phyloP scores from a whole-genome alignment of 2,329 filamentous ascomycete species.

The Chaetomiaceae sp. region DNA sequence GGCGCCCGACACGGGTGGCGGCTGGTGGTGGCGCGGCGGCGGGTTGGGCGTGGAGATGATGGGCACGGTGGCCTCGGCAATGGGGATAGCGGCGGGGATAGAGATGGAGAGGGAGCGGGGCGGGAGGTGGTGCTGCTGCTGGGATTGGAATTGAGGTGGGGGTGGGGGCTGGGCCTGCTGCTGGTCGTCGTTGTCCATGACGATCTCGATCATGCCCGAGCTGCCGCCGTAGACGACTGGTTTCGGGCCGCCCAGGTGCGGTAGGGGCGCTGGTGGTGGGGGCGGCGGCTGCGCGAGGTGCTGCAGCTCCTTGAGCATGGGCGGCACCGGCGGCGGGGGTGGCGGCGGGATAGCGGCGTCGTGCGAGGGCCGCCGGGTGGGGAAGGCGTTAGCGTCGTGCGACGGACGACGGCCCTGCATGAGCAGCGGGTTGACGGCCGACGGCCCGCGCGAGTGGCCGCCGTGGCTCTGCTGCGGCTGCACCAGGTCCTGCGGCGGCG shows the following conservation, averaged over 20 bases:
- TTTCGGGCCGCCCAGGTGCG: slow-evolving; percentile 32
- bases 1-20: slow-evolving; percentile 21
- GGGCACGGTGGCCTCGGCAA: slow-evolving; percentile 37
- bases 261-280: slow-evolving; percentile 54
- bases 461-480: slow-evolving; percentile 25
- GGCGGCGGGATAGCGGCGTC: slow-evolving; percentile 45
- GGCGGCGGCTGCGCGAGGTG: slow-evolving; percentile 56
- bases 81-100: slow-evolving; percentile 30
- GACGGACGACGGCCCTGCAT: slow-evolving; percentile 14
- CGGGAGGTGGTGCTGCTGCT: slow-evolving; percentile 2
- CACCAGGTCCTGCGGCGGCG: slow-evolving; percentile 44
- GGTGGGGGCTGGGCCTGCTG: slow-evolving; percentile 8
- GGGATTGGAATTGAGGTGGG: slow-evolving; percentile 26
- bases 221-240: slow-evolving; percentile 39
- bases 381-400: slow-evolving; percentile 33
- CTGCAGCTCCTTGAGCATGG: slow-evolving; percentile 56
- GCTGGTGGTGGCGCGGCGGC: too few species aligned
- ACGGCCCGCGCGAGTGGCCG: slow-evolving; percentile 28
- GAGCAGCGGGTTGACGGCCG: slow-evolving; percentile 11
- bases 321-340: slow-evolving; percentile 48
- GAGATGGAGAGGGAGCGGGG: background rate
- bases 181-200: slow-evolving; percentile 56
- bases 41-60: slow-evolving; percentile 41
- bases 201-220: slow-evolving; percentile 58
- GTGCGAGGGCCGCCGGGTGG: slow-evolving; percentile 40